phyloP scores from a whole-genome alignment of 106 monocot genomes.

The Dendrobium officinale region DNA sequence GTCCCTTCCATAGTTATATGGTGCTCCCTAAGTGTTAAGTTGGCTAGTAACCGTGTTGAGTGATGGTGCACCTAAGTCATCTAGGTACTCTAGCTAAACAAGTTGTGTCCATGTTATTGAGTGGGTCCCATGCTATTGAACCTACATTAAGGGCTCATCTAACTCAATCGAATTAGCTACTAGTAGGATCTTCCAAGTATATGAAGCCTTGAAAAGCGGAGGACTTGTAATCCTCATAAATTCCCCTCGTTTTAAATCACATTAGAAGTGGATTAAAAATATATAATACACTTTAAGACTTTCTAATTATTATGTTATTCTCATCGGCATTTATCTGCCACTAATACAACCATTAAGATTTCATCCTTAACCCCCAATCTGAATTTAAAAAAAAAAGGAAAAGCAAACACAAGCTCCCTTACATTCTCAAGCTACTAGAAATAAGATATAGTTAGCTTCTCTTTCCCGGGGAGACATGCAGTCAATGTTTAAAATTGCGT shows the following conservation, averaged over 20 bases:
- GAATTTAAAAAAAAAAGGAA: neutral
- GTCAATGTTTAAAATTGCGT: too few species aligned
- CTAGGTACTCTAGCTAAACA: neutral
- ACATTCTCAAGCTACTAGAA: neutral
- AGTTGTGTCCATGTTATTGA: neutral
- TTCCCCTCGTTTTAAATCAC: neutral
- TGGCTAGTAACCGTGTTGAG: neutral
- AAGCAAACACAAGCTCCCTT: neutral
- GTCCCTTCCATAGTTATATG: neutral
- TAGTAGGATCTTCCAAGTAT: neutral
- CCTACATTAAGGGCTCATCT: neutral
- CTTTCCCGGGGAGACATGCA: too few species aligned
- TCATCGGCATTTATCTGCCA: neutral
- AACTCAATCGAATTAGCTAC: neutral
- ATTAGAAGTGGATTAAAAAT: neutral
- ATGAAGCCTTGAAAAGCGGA: neutral
- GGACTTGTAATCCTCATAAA: neutral
- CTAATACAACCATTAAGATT: neutral
- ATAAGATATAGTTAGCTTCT: too few species aligned
- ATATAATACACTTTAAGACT: neutral
- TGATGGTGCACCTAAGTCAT: neutral
- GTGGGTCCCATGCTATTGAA: neutral
- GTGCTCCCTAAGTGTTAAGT: neutral
- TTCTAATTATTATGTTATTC: neutral
- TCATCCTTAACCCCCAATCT: neutral